phyloP scores from a whole-genome alignment of 768 basidiomycete genomes.

The Phlegmacium glaucopus region DNA sequence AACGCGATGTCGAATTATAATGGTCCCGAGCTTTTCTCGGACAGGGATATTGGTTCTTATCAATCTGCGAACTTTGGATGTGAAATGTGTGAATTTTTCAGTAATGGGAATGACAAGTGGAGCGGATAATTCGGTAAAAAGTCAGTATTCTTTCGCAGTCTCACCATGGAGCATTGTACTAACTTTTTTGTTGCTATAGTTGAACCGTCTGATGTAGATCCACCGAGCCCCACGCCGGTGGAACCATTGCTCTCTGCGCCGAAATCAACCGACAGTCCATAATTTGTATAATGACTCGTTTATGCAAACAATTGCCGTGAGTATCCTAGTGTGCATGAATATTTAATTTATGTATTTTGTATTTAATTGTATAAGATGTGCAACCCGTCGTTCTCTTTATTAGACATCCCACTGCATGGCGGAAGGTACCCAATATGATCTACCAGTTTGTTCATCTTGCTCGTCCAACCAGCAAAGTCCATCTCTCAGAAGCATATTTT shows the following conservation, averaged over 20 bases:
- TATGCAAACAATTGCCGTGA: background rate
- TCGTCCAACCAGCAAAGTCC: slow-evolving; percentile 96
- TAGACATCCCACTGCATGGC: slow-evolving; percentile 82
- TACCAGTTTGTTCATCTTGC: slow-evolving; percentile 64
- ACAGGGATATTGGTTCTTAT: slow-evolving; percentile 78
- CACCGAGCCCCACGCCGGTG: slow-evolving; percentile 19
- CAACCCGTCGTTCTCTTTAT: slow-evolving; percentile 4
- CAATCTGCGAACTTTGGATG: slow-evolving; percentile 73
- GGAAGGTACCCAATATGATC: slow-evolving; percentile 85
- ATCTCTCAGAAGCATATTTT: slow-evolving; percentile 88
- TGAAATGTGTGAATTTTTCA: slow-evolving; percentile 58
- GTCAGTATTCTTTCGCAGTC: slow-evolving; percentile 8
- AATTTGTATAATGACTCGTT: background rate
- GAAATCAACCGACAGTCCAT: slow-evolving; percentile 12
- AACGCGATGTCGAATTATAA: slow-evolving; percentile 63
- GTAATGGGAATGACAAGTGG: slow-evolving; percentile 43
- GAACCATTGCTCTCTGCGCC: slow-evolving; percentile 24
- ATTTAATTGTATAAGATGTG: too few species aligned
- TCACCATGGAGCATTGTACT: background rate
- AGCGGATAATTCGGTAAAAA: slow-evolving; percentile 15
- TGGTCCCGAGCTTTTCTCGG: slow-evolving; percentile 78
- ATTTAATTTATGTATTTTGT: too few species aligned
- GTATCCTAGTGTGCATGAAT: background rate
- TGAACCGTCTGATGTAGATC: slow-evolving; percentile 6
- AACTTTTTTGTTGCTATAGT: slow-evolving; percentile 9